Evolutionary conservation across 2,329 filamentous ascomycete genomes (phyloP).

Genomic region (Penicillium capsulatum): DNA sequence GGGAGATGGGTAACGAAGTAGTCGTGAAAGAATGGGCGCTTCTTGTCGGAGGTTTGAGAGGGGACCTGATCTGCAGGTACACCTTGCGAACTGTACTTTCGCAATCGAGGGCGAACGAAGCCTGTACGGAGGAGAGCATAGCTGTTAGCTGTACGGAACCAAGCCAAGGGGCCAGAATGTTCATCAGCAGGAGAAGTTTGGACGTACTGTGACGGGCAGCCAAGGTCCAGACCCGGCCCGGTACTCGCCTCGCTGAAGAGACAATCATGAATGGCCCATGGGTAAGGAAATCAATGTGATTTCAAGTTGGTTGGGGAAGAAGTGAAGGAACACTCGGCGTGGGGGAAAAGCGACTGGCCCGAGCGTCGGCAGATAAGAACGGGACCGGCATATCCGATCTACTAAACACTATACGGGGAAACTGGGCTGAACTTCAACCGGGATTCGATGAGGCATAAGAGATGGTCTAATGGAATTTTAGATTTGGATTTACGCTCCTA

Average conservation of each 20-base stretch:
- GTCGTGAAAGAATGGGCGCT: constrained; percentile 68
- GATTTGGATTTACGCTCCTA: constrained; percentile 13
- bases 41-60: constrained; percentile 25
- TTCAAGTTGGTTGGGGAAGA: constrained; percentile 12
- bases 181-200: constrained; percentile 16
- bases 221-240: constrained; percentile 39
- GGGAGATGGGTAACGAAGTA: constrained; percentile 97
- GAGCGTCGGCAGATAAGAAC: constrained; percentile 26
- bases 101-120: constrained; percentile 31
- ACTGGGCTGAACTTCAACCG: neutral
- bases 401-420: neutral
- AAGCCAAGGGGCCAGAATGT: neutral
- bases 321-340: constrained; percentile 12
- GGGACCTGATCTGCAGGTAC: constrained; percentile 8
- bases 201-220: constrained; percentile 37
- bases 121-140: constrained; percentile 23
- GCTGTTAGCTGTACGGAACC: constrained; percentile 9
- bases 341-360: constrained; percentile 16
- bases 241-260: constrained; percentile 36
- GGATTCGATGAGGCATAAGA: neutral
- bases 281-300: constrained; percentile 24
- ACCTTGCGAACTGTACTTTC: constrained; percentile 24
- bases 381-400: constrained; percentile 17
- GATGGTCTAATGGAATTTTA: neutral
- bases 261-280: constrained; percentile 38